These are phyloP conservation scores for Besnoitia besnoiti DNA, from an alignment of 169 alveolate genomes.

Conservation along the genomic window DNA sequence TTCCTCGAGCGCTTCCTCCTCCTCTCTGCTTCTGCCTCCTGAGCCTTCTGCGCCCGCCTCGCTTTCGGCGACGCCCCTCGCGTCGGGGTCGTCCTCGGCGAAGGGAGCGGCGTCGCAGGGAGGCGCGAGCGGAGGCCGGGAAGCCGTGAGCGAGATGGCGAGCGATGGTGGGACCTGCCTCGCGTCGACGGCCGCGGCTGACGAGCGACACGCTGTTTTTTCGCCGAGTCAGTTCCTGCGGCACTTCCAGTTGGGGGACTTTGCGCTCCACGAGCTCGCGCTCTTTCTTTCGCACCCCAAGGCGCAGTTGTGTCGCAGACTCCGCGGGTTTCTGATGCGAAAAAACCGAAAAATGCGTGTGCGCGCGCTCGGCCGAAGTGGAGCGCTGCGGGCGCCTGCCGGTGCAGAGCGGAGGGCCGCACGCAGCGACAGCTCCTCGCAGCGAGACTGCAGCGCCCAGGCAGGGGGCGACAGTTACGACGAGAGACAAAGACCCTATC, in stretches of 20 bases:
- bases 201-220: background rate
- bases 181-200: background rate
- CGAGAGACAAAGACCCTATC: background rate
- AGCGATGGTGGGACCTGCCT: background rate
- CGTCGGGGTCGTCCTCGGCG: background rate
- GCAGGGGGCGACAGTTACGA: background rate
- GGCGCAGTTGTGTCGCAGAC: conserved; percentile 28
- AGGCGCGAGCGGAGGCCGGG: background rate
- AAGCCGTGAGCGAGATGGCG: background rate
- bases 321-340: conserved; percentile 38
- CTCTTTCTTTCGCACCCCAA: conserved; percentile 37
- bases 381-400: background rate
- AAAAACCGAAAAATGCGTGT: conserved; percentile 2
- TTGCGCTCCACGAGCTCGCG: conserved; percentile 53
- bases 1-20: background rate
- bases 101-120: background rate
- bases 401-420: background rate
- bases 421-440: background rate
- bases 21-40: background rate
- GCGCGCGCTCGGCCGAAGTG: background rate
- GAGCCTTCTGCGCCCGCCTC: background rate
- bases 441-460: conserved; percentile 15
- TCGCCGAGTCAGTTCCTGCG: conserved; percentile 44
- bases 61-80: background rate
- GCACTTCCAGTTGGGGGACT: conserved; percentile 31